These are phyloP conservation scores for Botryotinia narcissicola DNA, from an alignment of 2,329 filamentous ascomycete genomes.

Conservation along the genomic window DNA sequence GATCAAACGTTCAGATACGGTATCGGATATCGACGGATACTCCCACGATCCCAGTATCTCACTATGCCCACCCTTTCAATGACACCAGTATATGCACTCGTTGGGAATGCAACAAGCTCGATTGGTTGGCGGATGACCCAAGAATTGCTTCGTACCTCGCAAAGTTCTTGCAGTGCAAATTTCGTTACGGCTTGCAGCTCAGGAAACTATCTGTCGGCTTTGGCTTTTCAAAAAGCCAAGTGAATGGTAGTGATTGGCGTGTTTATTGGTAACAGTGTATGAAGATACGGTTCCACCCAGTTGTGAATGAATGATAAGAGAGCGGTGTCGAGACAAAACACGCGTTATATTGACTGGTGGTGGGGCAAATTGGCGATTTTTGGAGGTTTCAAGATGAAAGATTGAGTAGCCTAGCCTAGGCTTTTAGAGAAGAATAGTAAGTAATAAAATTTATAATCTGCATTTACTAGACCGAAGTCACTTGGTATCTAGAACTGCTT, in stretches of 20 bases:
- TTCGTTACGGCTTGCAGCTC: background rate
- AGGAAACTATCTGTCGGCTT: background rate
- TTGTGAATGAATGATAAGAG: background rate
- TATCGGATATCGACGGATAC: conserved; percentile 1
- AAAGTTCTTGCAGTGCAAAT: background rate
- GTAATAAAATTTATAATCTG: background rate
- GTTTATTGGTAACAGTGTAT: background rate
- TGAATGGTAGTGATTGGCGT: background rate
- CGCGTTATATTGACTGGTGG: background rate
- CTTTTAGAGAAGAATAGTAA: background rate
- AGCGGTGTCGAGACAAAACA: background rate
- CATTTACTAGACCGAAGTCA: too few species aligned
- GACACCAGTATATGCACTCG: background rate
- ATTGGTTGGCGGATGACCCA: background rate
- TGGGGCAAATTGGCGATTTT: conserved; percentile 3
- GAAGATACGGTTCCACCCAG: background rate
- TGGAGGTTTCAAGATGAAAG: background rate
- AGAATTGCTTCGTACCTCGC: background rate
- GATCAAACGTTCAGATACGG: conserved; percentile 1
- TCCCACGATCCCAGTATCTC: background rate
- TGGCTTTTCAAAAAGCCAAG: background rate
- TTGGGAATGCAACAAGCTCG: background rate
- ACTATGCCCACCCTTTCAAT: background rate
- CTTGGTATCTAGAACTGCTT: background rate
- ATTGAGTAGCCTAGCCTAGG: background rate